Base-by-base conservation (phyloP, 176 grass and related monocot species). In the Cenchrus purpureus region DNA sequence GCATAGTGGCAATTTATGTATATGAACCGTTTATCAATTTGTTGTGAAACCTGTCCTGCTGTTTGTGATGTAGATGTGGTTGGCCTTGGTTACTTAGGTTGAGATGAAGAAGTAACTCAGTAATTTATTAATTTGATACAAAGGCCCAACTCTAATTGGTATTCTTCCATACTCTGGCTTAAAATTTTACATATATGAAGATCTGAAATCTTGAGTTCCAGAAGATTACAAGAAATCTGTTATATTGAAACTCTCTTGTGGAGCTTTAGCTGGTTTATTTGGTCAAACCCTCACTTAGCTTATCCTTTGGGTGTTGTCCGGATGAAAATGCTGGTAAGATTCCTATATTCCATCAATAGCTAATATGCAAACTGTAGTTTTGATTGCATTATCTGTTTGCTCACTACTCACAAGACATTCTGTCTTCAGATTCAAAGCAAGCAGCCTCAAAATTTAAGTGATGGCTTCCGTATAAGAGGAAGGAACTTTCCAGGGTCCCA, bases 131-230 rank as follows among this genome's bases (percentile, higher is more conserved):
- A 61, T 83, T 20, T 32, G 31, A 32, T 32, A 32, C 31, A 13
- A 84, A 95, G 89, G 91, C 9, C 96, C 96, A 43, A 95, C 91
- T 28, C 78, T 98, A 55, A 90, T 98, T 5, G 93, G 93, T 40
- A 95, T 95, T 80, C 93, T 98, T 90, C 93, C 96, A 25, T 98
- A 98, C 14, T 91, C 93, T 84, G 96, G 96, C 83, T 86, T 95
- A 52, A 95, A 98, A 65, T 95, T 95, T 73, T 98, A 98, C 78
- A 98, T 98, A 80, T 98, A 32, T 32, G 96, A 98, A 90, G 87
- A 94, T 65, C 53, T 95, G 8, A 95, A 98, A 83, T 91, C 88
- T 55, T 79, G 76, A 77, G 89, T 98, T 82, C 93, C 93, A 71
- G 87, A 92, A 59, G 91, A 95, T 83, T 95, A 98, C 80, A 90